Evolutionary conservation across 768 basidiomycete species (phyloP).

Genomic region (Suillus occidentalis): DNA sequence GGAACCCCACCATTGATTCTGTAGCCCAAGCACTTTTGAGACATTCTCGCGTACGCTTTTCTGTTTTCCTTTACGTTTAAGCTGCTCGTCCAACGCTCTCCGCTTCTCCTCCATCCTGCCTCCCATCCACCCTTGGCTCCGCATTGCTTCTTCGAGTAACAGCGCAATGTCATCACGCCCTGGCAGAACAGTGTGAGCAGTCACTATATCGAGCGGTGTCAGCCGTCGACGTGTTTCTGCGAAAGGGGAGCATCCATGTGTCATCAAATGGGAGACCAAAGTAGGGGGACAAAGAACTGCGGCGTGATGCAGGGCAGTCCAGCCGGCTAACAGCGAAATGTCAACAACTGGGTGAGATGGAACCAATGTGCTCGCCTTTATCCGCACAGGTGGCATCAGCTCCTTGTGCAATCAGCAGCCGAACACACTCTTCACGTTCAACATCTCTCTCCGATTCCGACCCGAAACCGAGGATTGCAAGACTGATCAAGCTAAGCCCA

Average conservation of each 20-base stretch:
- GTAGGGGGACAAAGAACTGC: slow-evolving; percentile 87
- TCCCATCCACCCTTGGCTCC: slow-evolving; percentile 78
- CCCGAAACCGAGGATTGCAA: slow-evolving; percentile 79
- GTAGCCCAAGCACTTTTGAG: slow-evolving; percentile 54
- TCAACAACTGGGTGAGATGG: slow-evolving; percentile 6
- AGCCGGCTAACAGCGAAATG: slow-evolving; percentile 62
- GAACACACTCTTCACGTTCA: slow-evolving; percentile 88
- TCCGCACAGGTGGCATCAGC: slow-evolving; percentile 63
- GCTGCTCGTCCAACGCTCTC: slow-evolving; percentile 54
- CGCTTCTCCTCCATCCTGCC: slow-evolving; percentile 74
- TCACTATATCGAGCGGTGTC: slow-evolving; percentile 87
- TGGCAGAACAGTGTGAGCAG: slow-evolving; percentile 76
- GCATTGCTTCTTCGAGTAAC: slow-evolving; percentile 89
- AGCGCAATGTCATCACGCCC: slow-evolving; percentile 84
- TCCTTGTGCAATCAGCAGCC: slow-evolving; percentile 76
- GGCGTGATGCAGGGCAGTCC: slow-evolving; percentile 94
- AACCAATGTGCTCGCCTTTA: slow-evolving; percentile 48
- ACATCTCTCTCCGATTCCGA: slow-evolving; percentile 80
- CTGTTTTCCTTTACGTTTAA: slow-evolving; percentile 52
- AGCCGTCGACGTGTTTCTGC: slow-evolving; percentile 74
- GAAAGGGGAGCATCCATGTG: slow-evolving; percentile 85
- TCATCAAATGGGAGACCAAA: slow-evolving; percentile 88
- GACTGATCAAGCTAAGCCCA: slow-evolving; percentile 76
- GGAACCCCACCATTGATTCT: slow-evolving; percentile 65
- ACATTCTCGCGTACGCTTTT: slow-evolving; percentile 60